phyloP scores from a whole-genome alignment of 768 basidiomycete genomes.

The Naganishia vaughanmartiniae region DNA sequence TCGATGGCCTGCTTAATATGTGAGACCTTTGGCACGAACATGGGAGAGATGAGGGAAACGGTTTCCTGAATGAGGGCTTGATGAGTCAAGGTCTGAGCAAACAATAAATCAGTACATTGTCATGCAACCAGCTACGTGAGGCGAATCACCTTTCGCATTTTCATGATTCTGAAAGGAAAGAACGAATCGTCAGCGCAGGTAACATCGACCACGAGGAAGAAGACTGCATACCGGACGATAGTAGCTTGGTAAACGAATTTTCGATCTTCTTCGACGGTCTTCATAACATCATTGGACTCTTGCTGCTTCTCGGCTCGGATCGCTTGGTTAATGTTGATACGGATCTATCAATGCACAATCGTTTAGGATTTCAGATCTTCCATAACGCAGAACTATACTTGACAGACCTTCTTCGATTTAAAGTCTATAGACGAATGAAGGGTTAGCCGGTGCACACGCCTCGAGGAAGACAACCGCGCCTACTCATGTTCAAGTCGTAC shows the following conservation, averaged over 20 bases:
- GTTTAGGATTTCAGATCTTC: neutral
- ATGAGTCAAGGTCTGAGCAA: constrained; percentile 49
- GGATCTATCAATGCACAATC: constrained; percentile 56
- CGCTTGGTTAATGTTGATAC: constrained; percentile 83
- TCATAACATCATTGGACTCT: constrained; percentile 82
- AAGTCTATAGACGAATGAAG: constrained; percentile 55
- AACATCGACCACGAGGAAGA: neutral
- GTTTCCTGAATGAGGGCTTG: constrained; percentile 52
- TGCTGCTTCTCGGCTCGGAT: constrained; percentile 94
- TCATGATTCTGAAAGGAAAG: constrained; percentile 53
- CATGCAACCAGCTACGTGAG: too few species aligned
- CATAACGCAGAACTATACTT: neutral
- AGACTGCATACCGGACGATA: constrained; percentile 60
- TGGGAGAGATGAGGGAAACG: constrained; percentile 43
- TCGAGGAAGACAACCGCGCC: constrained; percentile 45
- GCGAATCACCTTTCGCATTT: constrained; percentile 47
- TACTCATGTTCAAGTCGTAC: constrained; percentile 83
- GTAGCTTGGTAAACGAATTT: constrained; percentile 95
- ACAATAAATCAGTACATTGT: neutral
- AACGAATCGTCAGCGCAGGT: neutral
- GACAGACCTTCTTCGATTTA: constrained; percentile 74
- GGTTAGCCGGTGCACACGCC: neutral
- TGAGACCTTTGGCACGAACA: constrained; percentile 75
- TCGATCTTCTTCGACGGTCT: constrained; percentile 93
- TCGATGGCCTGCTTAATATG: constrained; percentile 99